Evolutionary conservation across 495 filamentous ascomycete genomes (phyloP).

Genomic region (Thermochaetoides thermophila): DNA sequence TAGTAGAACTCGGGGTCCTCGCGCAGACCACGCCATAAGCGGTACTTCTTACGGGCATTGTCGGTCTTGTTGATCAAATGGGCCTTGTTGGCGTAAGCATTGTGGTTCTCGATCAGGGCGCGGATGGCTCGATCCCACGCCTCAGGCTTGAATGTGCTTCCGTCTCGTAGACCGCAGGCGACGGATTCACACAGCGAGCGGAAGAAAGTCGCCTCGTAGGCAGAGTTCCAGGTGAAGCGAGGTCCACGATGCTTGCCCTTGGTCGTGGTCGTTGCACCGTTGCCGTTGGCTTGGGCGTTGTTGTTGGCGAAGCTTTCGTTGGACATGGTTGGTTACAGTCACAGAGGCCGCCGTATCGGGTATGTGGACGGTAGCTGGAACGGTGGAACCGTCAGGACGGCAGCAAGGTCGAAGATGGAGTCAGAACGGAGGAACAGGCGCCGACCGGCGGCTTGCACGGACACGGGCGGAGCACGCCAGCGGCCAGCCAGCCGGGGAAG

Average conservation of each 20-base stretch:
- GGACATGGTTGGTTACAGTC: conserved; percentile 16
- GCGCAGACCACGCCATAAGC: conserved; percentile 35
- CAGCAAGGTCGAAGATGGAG: too few relatives aligned
- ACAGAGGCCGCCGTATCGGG: too few relatives aligned
- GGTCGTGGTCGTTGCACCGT: too few relatives aligned
- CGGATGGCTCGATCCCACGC: conserved; percentile 35
- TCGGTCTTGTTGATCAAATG: conserved; percentile 41
- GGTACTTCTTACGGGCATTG: conserved; percentile 40
- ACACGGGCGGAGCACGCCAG: too few relatives aligned
- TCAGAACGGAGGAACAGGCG: too few relatives aligned
- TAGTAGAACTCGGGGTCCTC: conserved; percentile 36
- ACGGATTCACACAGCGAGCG: conserved; percentile 35
- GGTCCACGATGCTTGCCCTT: conserved; percentile 31
- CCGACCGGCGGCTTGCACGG: too few relatives aligned
- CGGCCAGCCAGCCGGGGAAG: too few relatives aligned
- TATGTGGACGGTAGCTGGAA: too few relatives aligned
- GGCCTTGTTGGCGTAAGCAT: conserved; percentile 33
- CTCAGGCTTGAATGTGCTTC: conserved; percentile 37
- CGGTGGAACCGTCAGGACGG: too few relatives aligned
- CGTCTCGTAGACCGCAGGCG: conserved; percentile 30
- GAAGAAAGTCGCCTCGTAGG: conserved; percentile 37
- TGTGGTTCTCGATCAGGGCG: conserved; percentile 30
- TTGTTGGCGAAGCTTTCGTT: conserved; percentile 21
- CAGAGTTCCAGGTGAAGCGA: conserved; percentile 36
- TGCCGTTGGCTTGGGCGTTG: too few relatives aligned